Evolutionary conservation across 257 asterid species (phyloP), one percentile per base, ranked within the genome.

Genomic region (Sherardia arvensis): DNA sequence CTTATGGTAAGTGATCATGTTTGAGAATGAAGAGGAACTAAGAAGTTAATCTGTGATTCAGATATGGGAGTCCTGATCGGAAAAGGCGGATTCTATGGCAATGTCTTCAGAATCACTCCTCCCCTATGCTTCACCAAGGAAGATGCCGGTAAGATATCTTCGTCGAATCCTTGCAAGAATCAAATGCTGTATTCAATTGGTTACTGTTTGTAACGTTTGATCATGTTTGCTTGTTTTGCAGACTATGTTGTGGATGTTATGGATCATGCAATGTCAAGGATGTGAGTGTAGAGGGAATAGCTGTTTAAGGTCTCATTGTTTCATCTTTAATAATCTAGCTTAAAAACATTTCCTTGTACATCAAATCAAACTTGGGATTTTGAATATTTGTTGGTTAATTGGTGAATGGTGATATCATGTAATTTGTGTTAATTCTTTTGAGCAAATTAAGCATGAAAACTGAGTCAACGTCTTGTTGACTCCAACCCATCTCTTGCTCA

Each of bases 61-160:
- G 95, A 80, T 55, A 61, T 74, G 87, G 91, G 95, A 73, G 91
- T 81, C 15, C 61, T 86, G 76, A 70, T 86, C 33, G 95, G 95
- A 36, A 86, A 86, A 67, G 91, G 95, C 48, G 95, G 95, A 58
- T 81, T 71, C 73, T 76, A 72, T 34, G 95, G 95, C 25, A 86
- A 86, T 74, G 91, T 86, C 30, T 80, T 86, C 76, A 80, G 91
- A 80, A 82, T 86, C 48, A 86, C 95, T 25, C 94, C 94, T 59
- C 94, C 94, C 8, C 81, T 83, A 25, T 86, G 94, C 76, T 83
- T 86, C 77, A 79, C 69, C 68, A 78, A 64, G 67, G 81, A 79
- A 20, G 95, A 86, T 75, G 90, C 88, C 12, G 91, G 94, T 86
- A 74, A 27, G 65, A 14, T 22, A 7, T 49, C 20, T 49, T 49